These are phyloP conservation scores for Globisporangium radiosum DNA, from an alignment of 352 stramenopile genomes.

Conservation along the genomic window DNA sequence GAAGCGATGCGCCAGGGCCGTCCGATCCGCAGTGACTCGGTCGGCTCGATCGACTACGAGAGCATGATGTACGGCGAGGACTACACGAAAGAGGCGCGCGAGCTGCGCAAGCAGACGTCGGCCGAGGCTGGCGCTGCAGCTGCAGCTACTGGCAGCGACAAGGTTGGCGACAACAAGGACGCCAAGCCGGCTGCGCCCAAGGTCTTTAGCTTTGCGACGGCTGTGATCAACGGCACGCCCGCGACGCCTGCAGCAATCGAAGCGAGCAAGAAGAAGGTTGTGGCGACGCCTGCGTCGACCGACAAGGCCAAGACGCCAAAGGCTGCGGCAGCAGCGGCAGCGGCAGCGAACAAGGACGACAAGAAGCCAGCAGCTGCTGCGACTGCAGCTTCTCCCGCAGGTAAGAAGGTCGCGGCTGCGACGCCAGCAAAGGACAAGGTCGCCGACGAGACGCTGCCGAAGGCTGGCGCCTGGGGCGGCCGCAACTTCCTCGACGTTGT, in stretches of 20 bases:
- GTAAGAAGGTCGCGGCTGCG: conserved; percentile 16
- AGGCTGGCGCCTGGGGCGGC: conserved; percentile 68
- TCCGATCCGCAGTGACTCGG: conserved; percentile 82
- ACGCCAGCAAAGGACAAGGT: conserved; percentile 1
- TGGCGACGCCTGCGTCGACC: conserved; percentile 3
- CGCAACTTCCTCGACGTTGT: conserved; percentile 83
- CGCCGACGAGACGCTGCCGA: conserved; percentile 43
- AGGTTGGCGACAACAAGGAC: not conserved
- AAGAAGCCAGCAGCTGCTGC: conserved; percentile 23
- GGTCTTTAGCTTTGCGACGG: conserved; percentile 62
- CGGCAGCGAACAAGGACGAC: conserved; percentile 30
- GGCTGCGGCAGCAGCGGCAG: conserved; percentile 15
- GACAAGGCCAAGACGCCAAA: conserved; percentile 30
- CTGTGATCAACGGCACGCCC: conserved; percentile 72
- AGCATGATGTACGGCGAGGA: conserved; percentile 89
- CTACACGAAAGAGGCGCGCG: conserved; percentile 82
- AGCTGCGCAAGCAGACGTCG: conserved; percentile 50
- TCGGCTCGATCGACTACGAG: conserved; percentile 85
- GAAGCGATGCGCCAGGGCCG: conserved; percentile 86
- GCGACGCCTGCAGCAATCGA: conserved; percentile 22
- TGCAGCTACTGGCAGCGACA: not conserved
- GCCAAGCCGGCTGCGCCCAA: conserved; percentile 21
- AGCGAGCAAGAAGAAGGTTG: conserved; percentile 42
- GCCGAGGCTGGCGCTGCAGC: conserved; percentile 13
- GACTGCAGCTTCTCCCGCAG: no score